Conservation (phyloP, 208 protist genomes). For the Paratrypanosoma confusum region DNA sequence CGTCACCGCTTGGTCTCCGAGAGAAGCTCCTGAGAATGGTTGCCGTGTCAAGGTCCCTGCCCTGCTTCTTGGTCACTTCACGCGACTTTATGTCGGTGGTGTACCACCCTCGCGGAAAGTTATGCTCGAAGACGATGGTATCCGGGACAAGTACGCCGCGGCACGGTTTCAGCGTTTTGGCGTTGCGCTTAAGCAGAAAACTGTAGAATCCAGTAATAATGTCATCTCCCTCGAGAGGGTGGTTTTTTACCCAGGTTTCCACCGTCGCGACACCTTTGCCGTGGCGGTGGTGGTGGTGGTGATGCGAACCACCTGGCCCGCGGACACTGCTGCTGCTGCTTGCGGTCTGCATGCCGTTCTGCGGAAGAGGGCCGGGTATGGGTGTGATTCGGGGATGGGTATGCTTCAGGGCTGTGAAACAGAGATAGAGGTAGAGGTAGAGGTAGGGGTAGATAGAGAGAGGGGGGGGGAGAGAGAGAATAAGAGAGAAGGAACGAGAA, state of each 20-base stretch:
- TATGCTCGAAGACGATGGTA: conserved; percentile 84
- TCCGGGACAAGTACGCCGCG: conserved; percentile 63
- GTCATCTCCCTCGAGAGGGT: conserved; percentile 74
- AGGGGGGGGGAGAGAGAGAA: too few species aligned
- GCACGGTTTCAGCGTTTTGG: conserved; percentile 79
- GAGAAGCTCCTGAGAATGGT: conserved; percentile 68
- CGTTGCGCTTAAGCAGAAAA: conserved; percentile 66
- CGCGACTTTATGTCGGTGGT: conserved; percentile 68
- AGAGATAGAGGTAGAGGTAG: too few species aligned
- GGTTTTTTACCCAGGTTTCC: conserved; percentile 80
- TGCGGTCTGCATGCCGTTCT: too few species aligned
- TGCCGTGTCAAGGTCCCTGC: conserved; percentile 75
- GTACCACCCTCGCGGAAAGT: conserved; percentile 85
- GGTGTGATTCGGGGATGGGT: too few species aligned
- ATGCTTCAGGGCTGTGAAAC: too few species aligned
- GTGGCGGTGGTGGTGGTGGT: too few species aligned
- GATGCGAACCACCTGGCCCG: too few species aligned
- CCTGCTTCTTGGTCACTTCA: conserved; percentile 74
- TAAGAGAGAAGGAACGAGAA: too few species aligned
- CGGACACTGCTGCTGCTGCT: too few species aligned
- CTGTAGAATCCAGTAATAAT: conserved; percentile 74
- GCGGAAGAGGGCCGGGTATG: too few species aligned
- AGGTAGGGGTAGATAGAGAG: too few species aligned
- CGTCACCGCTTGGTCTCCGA: conserved; percentile 16
- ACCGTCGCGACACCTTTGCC: too few species aligned